Conservation (phyloP, 2,329 filamentous ascomycete species). For the Coccinonectria pachysandricola region DNA sequence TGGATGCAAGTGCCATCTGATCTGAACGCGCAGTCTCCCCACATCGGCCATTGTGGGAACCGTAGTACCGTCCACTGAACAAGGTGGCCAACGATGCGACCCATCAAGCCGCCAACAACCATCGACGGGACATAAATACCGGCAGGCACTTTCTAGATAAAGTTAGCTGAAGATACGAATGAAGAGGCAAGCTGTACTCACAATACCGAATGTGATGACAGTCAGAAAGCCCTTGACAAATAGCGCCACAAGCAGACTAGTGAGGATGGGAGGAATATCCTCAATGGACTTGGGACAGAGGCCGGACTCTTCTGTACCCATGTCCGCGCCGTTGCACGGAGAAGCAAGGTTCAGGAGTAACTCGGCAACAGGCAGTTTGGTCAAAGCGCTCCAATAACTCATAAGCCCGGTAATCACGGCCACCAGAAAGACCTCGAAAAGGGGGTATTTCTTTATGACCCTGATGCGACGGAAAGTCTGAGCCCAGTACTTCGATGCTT, state of each 20-base stretch:
- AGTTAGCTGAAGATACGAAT: no score
- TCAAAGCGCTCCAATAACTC: conserved; percentile 90
- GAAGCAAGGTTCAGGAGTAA: conserved; percentile 83
- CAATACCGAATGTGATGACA: conserved; percentile 82
- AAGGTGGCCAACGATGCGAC: conserved; percentile 75
- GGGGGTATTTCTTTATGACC: conserved; percentile 69
- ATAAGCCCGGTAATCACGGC: conserved; percentile 73
- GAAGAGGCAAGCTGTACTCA: conserved; percentile 34
- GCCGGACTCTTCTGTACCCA: conserved; percentile 53
- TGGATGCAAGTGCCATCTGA: conserved; percentile 78
- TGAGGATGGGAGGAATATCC: conserved; percentile 69
- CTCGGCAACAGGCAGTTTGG: conserved; percentile 81
- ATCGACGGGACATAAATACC: conserved; percentile 98
- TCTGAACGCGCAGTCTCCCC: conserved; percentile 60
- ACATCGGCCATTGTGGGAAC: conserved; percentile 62
- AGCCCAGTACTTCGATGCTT: conserved; percentile 85
- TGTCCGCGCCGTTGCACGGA: conserved; percentile 65
- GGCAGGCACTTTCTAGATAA: conserved; percentile 76
- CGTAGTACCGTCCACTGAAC: conserved; percentile 72
- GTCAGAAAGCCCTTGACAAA: conserved; percentile 85
- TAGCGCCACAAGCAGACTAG: conserved; percentile 65
- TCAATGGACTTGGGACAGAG: conserved; percentile 64
- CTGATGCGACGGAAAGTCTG: conserved; percentile 73
- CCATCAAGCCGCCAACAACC: conserved; percentile 91
- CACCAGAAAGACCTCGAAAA: conserved; percentile 82